Percentiles rank a stretch among this genome's conserved stretches.
phyloP scores from a whole-genome alignment of 768 basidiomycete species.

The Macrolepiota albuminosa region DNA sequence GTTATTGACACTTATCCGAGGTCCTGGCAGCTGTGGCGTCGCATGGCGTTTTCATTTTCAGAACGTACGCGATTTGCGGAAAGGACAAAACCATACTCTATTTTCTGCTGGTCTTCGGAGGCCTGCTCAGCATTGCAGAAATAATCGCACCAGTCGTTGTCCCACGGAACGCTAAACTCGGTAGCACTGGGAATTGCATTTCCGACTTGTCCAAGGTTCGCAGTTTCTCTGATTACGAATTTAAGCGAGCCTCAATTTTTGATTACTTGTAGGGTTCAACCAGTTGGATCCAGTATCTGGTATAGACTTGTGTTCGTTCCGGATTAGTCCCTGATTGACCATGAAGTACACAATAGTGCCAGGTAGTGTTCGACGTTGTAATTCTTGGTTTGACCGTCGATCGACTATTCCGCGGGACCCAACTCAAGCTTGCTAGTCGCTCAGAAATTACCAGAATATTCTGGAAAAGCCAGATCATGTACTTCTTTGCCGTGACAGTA shows the following conservation, averaged over 20 bases:
- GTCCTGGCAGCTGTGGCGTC: slow-evolving; percentile 19
- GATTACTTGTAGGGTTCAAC: slow-evolving; percentile 12
- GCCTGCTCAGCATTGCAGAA: slow-evolving; percentile 13
- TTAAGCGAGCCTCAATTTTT: not conserved
- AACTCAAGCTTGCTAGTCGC: slow-evolving; percentile 12
- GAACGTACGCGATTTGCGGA: slow-evolving; percentile 18
- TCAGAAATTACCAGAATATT: slow-evolving; percentile 17
- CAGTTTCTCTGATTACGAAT: not conserved
- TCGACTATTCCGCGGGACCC: slow-evolving; percentile 15
- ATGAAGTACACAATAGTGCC: slow-evolving; percentile 9
- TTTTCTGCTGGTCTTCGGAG: slow-evolving; percentile 16
- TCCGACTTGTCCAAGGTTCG: slow-evolving; percentile 16
- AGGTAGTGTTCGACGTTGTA: slow-evolving; percentile 15
- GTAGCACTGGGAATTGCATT: slow-evolving; percentile 14
- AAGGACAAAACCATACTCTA: slow-evolving; percentile 8
- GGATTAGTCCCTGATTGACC: not conserved
- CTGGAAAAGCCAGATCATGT: slow-evolving; percentile 20
- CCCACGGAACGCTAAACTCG: slow-evolving; percentile 14
- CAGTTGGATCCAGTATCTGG: slow-evolving; percentile 18
- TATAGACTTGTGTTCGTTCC: not conserved
- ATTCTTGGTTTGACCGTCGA: slow-evolving; percentile 17
- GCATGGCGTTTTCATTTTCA: slow-evolving; percentile 17
- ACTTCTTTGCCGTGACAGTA: slow-evolving; percentile 16
- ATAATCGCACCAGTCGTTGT: slow-evolving; percentile 18
- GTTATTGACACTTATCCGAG: not conserved